phyloP scores from a whole-genome alignment of 2,329 filamentous ascomycete genomes.

The Capronia epimyces region DNA sequence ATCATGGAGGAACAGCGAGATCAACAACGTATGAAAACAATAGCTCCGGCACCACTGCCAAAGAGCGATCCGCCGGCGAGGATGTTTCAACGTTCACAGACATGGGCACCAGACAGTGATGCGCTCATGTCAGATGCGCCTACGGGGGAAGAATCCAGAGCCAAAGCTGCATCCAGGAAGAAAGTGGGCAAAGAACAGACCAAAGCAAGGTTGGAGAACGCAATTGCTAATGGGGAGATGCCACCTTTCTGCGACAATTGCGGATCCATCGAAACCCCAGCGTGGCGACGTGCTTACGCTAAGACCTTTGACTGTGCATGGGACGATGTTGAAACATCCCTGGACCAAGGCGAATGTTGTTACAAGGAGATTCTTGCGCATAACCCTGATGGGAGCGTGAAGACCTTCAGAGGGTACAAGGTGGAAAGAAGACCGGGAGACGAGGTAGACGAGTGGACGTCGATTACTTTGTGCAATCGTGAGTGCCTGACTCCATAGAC shows the following conservation, averaged over 20 bases:
- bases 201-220: constrained; percentile 50
- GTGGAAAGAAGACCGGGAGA: constrained; percentile 65
- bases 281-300: constrained; percentile 91
- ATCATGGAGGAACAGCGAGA: constrained; percentile 26
- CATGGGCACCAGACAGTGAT: constrained; percentile 43
- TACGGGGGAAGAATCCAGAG: constrained; percentile 34
- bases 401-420: constrained; percentile 66
- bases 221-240: constrained; percentile 72
- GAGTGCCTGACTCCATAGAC: constrained; percentile 39
- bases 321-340: constrained; percentile 63
- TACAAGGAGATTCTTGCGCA: constrained; percentile 64
- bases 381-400: constrained; percentile 58
- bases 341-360: constrained; percentile 66
- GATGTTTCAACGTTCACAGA: constrained; percentile 39
- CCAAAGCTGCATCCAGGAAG: constrained; percentile 56
- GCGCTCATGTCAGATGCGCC: constrained; percentile 39
- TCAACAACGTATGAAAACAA: constrained; percentile 26
- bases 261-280: constrained; percentile 90
- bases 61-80: constrained; percentile 51
- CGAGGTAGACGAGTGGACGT: constrained; percentile 65
- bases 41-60: constrained; percentile 35
- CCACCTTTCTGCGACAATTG: constrained; percentile 89
- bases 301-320: constrained; percentile 67
- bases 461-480: constrained; percentile 82
- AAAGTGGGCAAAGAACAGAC: constrained; percentile 60